These are phyloP conservation scores for Chaetomium tenue DNA, from an alignment of 495 filamentous ascomycete species.

Conservation along the genomic window DNA sequence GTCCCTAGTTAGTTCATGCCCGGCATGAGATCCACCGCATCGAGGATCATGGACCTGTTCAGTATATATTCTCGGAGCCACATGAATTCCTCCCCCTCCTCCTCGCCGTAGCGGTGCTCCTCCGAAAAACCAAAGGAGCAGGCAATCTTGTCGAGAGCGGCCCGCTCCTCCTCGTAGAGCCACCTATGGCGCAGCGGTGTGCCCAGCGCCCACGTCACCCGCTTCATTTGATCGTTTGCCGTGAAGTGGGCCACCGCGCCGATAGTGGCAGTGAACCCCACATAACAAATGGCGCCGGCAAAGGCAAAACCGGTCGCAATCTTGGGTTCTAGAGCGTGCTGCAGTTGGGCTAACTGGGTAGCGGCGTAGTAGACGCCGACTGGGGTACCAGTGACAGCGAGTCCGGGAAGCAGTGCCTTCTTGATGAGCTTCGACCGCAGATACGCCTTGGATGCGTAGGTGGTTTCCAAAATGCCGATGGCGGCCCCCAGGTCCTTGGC, in stretches of 20 bases:
- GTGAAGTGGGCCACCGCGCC: slow-evolving; percentile 83
- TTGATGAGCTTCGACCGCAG: slow-evolving; percentile 59
- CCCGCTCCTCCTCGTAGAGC: slow-evolving; percentile 88
- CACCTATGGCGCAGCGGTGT: slow-evolving; percentile 80
- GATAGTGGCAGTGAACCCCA: slow-evolving; percentile 71
- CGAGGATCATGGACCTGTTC: slow-evolving; percentile 81
- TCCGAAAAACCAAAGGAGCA: slow-evolving; percentile 88
- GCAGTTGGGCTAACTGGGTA: slow-evolving; percentile 55
- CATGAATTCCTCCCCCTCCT: slow-evolving; percentile 88
- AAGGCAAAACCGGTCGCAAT: slow-evolving; percentile 76
- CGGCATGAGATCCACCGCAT: slow-evolving; percentile 81
- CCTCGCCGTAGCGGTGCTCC: slow-evolving; percentile 73
- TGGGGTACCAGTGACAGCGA: slow-evolving; percentile 56
- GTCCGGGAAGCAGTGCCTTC: slow-evolving; percentile 43
- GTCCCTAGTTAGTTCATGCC: slow-evolving; percentile 65
- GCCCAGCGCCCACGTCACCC: slow-evolving; percentile 82
- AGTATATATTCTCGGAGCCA: slow-evolving; percentile 74
- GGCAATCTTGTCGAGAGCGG: slow-evolving; percentile 82
- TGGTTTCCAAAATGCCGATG: slow-evolving; percentile 75
- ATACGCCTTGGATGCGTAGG: slow-evolving; percentile 72
- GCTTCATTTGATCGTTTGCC: slow-evolving; percentile 88
- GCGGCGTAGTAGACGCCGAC: slow-evolving; percentile 68
- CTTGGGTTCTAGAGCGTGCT: slow-evolving; percentile 67
- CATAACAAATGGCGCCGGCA: slow-evolving; percentile 75
- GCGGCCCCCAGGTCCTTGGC: slow-evolving; percentile 71